Percentiles rank a stretch among this genome's conserved stretches.
Evolutionary conservation across 2,329 filamentous ascomycete genomes (phyloP).

Genomic region (Lecanicillium sp.): DNA sequence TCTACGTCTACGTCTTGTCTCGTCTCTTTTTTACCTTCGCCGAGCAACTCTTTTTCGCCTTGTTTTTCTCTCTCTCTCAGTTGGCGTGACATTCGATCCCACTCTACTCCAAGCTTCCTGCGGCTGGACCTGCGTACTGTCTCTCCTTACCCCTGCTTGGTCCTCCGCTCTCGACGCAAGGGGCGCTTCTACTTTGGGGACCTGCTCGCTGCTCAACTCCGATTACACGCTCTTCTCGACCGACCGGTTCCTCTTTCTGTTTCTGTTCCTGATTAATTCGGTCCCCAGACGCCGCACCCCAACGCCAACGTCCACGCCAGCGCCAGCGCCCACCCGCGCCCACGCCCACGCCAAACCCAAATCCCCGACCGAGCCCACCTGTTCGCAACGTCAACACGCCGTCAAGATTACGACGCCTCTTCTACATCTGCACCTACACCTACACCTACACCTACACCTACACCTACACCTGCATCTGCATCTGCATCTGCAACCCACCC

Average conservation of each 20-base stretch:
- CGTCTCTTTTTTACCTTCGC: not conserved
- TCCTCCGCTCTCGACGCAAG: slow-evolving; percentile 13
- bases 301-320: too few relatives aligned
- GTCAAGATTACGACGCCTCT: too few relatives aligned
- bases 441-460: too few relatives aligned
- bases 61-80: not conserved
- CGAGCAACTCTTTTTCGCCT: not conserved
- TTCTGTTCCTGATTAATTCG: too few relatives aligned
- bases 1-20: not conserved
- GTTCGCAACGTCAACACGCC: too few relatives aligned
- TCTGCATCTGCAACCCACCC: not conserved
- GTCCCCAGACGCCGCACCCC: too few relatives aligned
- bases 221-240: not conserved
- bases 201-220: not conserved
- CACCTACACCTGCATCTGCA: too few relatives aligned
- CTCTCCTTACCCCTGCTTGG: slow-evolving; percentile 11
- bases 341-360: too few relatives aligned
- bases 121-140: slow-evolving; percentile 6
- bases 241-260: too few relatives aligned
- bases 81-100: not conserved
- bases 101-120: not conserved
- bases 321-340: too few relatives aligned
- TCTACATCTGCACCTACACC: too few relatives aligned
- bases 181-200: not conserved
- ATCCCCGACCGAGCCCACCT: too few relatives aligned